phyloP scores from a whole-genome alignment of 73 alveolate genomes.

The Tetrahymena thermophila region DNA sequence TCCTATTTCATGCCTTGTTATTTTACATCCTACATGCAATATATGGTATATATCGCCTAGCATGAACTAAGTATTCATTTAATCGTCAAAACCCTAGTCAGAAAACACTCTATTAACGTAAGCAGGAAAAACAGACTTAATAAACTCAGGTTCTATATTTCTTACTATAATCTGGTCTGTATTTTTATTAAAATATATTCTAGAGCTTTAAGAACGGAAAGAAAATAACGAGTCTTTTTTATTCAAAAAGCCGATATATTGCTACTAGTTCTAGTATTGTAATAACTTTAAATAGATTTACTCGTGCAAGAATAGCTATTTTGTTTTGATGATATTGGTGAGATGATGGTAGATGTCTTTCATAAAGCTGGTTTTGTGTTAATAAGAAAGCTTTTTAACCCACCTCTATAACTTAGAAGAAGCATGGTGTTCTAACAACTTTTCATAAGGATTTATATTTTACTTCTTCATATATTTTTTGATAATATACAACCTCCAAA shows the following conservation, averaged over 20 bases:
- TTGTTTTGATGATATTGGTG: neutral
- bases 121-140: neutral
- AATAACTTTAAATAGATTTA: neutral
- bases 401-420: neutral
- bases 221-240: neutral
- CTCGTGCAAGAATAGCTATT: neutral
- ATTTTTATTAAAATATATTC: neutral
- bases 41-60: neutral
- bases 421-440: neutral
- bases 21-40: neutral
- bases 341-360: neutral
- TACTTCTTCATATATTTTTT: neutral
- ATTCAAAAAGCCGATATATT: neutral
- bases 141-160: neutral
- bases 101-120: neutral
- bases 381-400: neutral
- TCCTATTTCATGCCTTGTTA: neutral
- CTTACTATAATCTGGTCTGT: neutral
- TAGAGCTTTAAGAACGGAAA: neutral
- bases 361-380: neutral
- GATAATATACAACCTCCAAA: neutral
- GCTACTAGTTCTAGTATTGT: neutral
- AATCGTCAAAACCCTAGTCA: neutral
- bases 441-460: neutral
- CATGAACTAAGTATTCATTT: neutral